Percentiles rank a stretch among this genome's conserved stretches.
These are phyloP conservation scores for Magnolia officinalis DNA, from an alignment of 164 flowering plant species.

Conservation along the genomic window DNA sequence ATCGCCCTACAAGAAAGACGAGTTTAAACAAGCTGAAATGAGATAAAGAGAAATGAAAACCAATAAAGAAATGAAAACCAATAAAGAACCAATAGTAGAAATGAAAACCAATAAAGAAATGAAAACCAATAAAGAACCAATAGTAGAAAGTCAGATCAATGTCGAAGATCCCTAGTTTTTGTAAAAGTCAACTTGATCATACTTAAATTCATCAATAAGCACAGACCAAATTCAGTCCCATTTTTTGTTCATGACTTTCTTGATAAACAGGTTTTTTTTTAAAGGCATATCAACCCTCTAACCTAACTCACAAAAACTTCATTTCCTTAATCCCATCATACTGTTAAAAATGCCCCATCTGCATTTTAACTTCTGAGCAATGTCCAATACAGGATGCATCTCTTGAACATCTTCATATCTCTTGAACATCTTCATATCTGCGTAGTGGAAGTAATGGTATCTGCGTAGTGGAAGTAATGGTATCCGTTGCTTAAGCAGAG, in stretches of 20 bases:
- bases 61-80: not conserved
- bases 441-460: no score
- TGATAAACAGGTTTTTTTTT: not conserved
- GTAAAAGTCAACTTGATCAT: not conserved
- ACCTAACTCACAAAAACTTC: not conserved
- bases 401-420: no score
- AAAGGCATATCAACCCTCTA: not conserved
- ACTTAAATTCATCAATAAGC: not conserved
- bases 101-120: not conserved
- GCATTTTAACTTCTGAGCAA: no score
- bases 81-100: not conserved
- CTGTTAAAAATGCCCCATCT: no score
- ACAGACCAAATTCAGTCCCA: not conserved
- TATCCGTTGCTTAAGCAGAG: no score
- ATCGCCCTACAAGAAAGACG: slow-evolving; percentile 57
- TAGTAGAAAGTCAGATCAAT: not conserved
- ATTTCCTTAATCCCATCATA: not conserved
- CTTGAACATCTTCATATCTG: no score
- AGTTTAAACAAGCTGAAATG: not conserved
- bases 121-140: not conserved
- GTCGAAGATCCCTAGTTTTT: not conserved
- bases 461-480: no score
- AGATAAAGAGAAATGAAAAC: not conserved
- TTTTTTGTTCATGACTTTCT: not conserved
- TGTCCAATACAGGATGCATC: no score